Evolutionary conservation across 768 basidiomycete species (phyloP), one percentile per base, ranked within the genome.

Genomic region (Nidula microcarpa): DNA sequence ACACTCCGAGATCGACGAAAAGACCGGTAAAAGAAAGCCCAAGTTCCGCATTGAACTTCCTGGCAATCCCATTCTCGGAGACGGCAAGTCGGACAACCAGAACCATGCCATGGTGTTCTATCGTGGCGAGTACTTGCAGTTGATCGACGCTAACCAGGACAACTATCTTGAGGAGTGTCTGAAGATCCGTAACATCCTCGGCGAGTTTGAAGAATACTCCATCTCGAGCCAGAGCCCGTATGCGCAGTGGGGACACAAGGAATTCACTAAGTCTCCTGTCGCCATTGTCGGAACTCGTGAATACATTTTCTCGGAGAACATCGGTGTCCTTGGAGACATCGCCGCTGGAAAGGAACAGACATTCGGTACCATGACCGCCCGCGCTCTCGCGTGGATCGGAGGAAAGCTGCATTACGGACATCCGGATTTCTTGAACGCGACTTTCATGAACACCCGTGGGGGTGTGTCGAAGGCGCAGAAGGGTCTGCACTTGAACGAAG

Each of bases 301-400:
- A 74, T 99, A 99, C 74, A 98, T 99, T 66, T 99, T 99, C 77
- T 98, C 97, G 50, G 97, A 98, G 77, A 98, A 98, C 68, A 98
- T 98, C 61, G 97, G 97, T 77, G 92, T 99, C 35, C 80, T 99
- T 55, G 97, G 97, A 70, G 97, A 99, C 68, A 94, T 99, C 57
- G 97, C 97, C 46, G 97, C 97, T 54, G 97, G 97, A 48, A 98
- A 99, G 78, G 97, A 99, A 74, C 97, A 99, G 73, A 99, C 97
- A 45, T 99, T 99, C 71, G 97, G 97, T 73, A 99, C 97, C 8
- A 86, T 98, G 80, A 94, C 95, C 0, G 96, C 96, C 39, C 89
- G 96, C 65, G 88, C 91, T 0, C 75, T 97, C 56, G 91, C 95
- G 2, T 98, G 93, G 89, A 96, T 98, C 53, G 97, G 97, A 37